Base-by-base conservation (phyloP, 345 rosid genomes). In the Arabidopsis suecica region DNA sequence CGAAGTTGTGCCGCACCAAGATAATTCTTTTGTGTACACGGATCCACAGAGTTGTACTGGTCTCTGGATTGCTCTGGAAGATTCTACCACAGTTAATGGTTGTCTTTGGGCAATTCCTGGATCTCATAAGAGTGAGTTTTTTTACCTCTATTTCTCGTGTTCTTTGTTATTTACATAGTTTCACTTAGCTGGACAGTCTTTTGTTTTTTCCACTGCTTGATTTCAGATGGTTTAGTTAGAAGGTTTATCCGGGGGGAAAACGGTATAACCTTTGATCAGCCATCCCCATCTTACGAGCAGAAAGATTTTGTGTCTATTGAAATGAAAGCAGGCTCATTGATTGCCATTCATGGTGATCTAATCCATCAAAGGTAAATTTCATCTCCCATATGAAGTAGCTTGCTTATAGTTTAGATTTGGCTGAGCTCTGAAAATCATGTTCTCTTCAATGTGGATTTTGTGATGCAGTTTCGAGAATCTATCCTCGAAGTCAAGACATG, bases 81-180 rank as follows among this genome's bases (percentile, higher is more conserved):
- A 92, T 84, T 89, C 99, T 47, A 95, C 92, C 65, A 69, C 74
- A 34, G 53, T 75, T 65, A 92, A 95, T 60, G 96, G 99, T 69
- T 95, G 98, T 86, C 89, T 95, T 41, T 95, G 97, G 99, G 98
- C 96, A 65, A 90, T 92, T 78, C 96, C 99, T 68, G 97, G 91
- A 67, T 95, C 99, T 36, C 99, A 95, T 66, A 92, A 86, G 86
- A 83, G 99, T 95, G 74, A 6, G 30, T 18, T 64, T 67, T 25
- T 38, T 51, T n/a, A 12, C 41, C 70, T 79, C 51, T 41, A 22
- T 25, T 36, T 34, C 32, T 60, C n/a, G 33, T 54, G 3, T 49
- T 69, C 58, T 56, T 10, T 72, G 56, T 73, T 9, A 61, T 68
- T 55, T 44, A 44, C 40, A 7, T 70, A 13, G 72, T 59, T 70